Conservation (phyloP, 805 yeast species). For the Zygoascus tannicola region DNA sequence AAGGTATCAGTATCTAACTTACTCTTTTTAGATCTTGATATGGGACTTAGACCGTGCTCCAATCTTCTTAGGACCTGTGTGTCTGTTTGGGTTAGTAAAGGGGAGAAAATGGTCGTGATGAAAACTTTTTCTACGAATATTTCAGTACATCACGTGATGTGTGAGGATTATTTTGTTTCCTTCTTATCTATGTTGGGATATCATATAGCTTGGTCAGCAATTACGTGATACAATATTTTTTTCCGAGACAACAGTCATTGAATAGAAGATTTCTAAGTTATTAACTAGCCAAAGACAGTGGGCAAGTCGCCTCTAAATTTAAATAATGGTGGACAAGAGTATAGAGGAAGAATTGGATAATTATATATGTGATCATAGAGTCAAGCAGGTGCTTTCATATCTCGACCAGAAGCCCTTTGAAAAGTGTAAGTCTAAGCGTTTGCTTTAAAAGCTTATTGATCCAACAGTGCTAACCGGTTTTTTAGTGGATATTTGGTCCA, state of each 20-base stretch:
- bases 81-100: too few species aligned
- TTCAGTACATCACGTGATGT: background rate
- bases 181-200: too few species aligned
- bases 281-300: too few species aligned
- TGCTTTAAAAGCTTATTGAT: background rate
- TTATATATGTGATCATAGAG: background rate
- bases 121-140: background rate
- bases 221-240: too few species aligned
- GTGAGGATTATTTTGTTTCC: too few species aligned
- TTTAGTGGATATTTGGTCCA: constrained; percentile 26
- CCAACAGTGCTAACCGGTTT: background rate
- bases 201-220: too few species aligned
- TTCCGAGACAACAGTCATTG: too few species aligned
- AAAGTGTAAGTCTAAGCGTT: background rate
- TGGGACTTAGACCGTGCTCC: background rate
- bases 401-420: background rate
- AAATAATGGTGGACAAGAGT: background rate
- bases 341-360: background rate
- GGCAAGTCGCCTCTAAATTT: too few species aligned
- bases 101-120: background rate
- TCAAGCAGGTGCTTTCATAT: background rate
- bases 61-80: background rate
- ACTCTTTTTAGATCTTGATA: background rate
- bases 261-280: too few species aligned
- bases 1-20: background rate